Evolutionary conservation across 2,329 filamentous ascomycete species (phyloP).

Genomic region (Aspergillus jensenii): DNA sequence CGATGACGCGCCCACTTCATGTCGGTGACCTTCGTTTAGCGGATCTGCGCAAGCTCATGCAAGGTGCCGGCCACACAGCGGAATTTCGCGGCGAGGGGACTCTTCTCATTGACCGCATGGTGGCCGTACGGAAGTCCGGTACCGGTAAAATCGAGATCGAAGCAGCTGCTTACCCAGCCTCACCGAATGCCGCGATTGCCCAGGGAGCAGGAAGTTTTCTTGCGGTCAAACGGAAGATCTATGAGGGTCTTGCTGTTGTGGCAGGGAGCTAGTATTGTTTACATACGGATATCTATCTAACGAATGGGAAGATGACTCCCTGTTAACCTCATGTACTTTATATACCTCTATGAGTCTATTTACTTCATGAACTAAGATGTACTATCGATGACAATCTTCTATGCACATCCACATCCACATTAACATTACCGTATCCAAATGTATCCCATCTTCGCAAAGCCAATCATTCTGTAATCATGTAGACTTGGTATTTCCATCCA

Average conservation of each 20-base stretch:
- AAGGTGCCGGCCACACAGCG: slow-evolving; percentile 76
- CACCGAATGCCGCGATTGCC: slow-evolving; percentile 40
- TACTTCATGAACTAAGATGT: neutral
- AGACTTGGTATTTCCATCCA: neutral
- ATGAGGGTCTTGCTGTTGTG: slow-evolving; percentile 90
- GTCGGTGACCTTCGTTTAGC: slow-evolving; percentile 90
- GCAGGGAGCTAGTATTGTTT: slow-evolving; percentile 54
- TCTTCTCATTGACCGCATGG: slow-evolving; percentile 80
- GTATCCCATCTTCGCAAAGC: neutral
- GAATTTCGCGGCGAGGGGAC: slow-evolving; percentile 94
- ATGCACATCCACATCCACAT: neutral
- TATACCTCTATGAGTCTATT: neutral
- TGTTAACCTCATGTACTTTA: slow-evolving; percentile 1
- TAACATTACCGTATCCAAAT: neutral
- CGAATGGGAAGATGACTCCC: neutral
- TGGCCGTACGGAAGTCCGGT: slow-evolving; percentile 84
- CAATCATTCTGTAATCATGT: neutral
- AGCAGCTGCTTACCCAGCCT: slow-evolving; percentile 61
- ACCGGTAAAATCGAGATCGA: slow-evolving; percentile 89
- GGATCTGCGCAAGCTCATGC: slow-evolving; percentile 82
- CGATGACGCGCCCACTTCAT: slow-evolving; percentile 82
- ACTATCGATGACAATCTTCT: neutral
- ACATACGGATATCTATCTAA: neutral
- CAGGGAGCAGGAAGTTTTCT: slow-evolving; percentile 70
- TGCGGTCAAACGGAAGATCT: slow-evolving; percentile 86